Evolutionary conservation across 805 yeast genomes (phyloP), one percentile per base, ranked within the genome.

Genomic region (Candida maesae): DNA sequence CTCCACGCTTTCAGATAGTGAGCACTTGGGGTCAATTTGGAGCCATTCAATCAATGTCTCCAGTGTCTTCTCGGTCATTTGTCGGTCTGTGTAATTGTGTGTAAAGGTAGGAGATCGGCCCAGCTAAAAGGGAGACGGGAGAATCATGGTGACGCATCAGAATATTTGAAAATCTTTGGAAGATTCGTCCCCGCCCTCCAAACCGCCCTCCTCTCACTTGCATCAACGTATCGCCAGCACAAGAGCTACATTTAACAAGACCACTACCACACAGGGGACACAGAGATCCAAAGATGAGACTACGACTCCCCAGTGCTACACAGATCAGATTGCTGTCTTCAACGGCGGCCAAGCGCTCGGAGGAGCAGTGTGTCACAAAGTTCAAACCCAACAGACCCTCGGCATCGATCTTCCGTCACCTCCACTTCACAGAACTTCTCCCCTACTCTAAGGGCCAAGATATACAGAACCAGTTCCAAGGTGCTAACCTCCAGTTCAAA

Each of bases 401-500:
- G 5, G 65, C 74, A 0, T 46, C 57, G 13, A 53, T 48, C 1
- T 42, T 75, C 9, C 68, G 71, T 34, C 79, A 75, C 49, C 47
- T 73, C 13, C 75, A 70, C 40, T 69, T 73, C 50, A 58, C 58
- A 3, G 60, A 64, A 2, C 50, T 59, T 1, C 39, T 66, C 5
- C 66, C 70, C 0, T 77, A 75, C 50, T 49, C 53, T 12, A 60
- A 66, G 32, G 91, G 88, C 3, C 68, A 73, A 38, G 52, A 58
- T 23, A 70, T 82, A 29, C 91, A 84, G 53, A 71, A 72, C 36
- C 60, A 67, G 33, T 67, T 84, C 47, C 78, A 78, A 0, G 58
- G 71, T 17, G 79, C 81, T 17, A 74, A 76, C 45, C 57, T 84
- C 29, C 77, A 78, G 48, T 72, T 72, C 63, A 81, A 80, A 57